A percentile compares a stretch with the other conserved stretches of the same genome.
Evolutionary conservation across 2,329 filamentous ascomycete genomes (phyloP).

Genomic region (Clarireedia hainanense): DNA sequence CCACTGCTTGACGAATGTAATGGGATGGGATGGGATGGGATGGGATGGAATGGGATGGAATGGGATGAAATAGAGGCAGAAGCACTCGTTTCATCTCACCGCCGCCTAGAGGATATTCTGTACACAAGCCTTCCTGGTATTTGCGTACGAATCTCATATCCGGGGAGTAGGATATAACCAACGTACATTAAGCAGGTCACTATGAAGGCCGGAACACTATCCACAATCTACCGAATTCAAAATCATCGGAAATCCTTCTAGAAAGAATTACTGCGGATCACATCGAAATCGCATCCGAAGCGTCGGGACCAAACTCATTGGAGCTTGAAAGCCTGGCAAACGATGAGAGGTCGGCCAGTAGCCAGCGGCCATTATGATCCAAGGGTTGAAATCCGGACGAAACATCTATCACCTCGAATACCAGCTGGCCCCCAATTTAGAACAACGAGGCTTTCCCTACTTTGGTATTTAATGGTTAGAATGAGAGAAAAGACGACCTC

Average conservation of each 20-base stretch:
- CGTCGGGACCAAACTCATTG: slow-evolving; percentile 4
- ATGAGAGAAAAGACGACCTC: too few relatives aligned
- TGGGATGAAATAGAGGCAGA: neutral
- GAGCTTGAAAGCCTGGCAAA: slow-evolving; percentile 1
- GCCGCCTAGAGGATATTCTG: neutral
- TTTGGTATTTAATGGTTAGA: too few relatives aligned
- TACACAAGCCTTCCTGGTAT: neutral
- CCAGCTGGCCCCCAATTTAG: neutral
- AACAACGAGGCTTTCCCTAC: slow-evolving; percentile 3
- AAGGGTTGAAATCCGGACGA: slow-evolving; percentile 3
- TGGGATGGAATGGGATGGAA: too few relatives aligned
- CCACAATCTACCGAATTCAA: neutral
- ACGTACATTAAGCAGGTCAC: neutral
- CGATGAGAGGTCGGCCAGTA: neutral
- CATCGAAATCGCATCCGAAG: slow-evolving; percentile 2
- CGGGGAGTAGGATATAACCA: neutral
- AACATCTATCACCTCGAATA: slow-evolving; percentile 3
- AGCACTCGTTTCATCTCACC: neutral
- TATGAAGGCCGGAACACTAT: neutral
- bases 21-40: too few relatives aligned
- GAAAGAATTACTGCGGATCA: slow-evolving; percentile 8
- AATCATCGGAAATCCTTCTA: slow-evolving; percentile 6
- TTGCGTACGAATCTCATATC: neutral
- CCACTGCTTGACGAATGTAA: neutral
- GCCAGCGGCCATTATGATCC: neutral